Conservation (phyloP, 768 basidiomycete genomes). For the Leccinellum albellum region DNA sequence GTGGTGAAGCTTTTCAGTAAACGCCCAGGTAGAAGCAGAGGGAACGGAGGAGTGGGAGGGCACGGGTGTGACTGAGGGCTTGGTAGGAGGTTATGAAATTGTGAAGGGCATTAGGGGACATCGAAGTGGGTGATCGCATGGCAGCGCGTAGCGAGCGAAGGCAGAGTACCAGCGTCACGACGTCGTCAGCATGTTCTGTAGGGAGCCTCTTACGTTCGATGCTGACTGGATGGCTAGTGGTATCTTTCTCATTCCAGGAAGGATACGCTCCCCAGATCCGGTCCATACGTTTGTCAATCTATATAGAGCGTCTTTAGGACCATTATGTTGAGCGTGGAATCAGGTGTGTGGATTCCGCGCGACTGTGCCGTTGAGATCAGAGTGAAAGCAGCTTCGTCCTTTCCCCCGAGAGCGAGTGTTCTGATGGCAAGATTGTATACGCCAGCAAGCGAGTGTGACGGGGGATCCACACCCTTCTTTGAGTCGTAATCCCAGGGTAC, state of each 20-base stretch:
- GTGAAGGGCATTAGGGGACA: constrained; percentile 17
- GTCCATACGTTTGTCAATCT: neutral
- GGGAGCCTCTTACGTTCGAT: too few relatives aligned
- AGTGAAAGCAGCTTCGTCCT: too few relatives aligned
- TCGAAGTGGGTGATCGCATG: constrained; percentile 8
- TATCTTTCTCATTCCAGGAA: too few relatives aligned
- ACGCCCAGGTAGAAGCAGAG: neutral
- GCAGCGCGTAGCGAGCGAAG: constrained; percentile 25
- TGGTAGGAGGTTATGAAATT: neutral
- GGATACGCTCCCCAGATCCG: neutral
- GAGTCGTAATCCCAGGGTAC: too few relatives aligned
- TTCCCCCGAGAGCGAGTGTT: constrained; percentile 36
- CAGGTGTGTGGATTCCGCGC: constrained; percentile 30
- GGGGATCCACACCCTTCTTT: neutral
- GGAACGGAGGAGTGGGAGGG: too few relatives aligned
- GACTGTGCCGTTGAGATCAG: constrained; percentile 36
- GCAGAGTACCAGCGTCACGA: constrained; percentile 12
- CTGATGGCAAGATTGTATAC: constrained; percentile 40
- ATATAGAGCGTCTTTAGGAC: constrained; percentile 14
- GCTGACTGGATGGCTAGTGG: too few relatives aligned
- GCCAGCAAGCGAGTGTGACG: constrained; percentile 4
- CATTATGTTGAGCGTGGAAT: constrained; percentile 35
- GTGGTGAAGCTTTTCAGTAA: too few relatives aligned
- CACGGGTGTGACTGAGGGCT: too few relatives aligned
- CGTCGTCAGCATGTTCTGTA: neutral